Evolutionary conservation across 345 rosid genomes (phyloP).

Genomic region (Pistacia vera): DNA sequence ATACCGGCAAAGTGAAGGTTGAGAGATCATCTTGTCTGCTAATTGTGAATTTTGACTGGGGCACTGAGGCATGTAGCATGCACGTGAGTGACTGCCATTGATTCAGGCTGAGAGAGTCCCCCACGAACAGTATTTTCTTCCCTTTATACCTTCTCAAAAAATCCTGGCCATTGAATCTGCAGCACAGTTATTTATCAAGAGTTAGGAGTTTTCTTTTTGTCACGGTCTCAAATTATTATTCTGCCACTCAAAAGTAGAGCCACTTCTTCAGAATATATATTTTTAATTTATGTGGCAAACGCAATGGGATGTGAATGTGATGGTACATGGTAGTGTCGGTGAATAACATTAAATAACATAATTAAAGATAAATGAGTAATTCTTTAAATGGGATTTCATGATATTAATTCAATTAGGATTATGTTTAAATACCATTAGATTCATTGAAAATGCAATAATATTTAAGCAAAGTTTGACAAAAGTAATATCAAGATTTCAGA

Average conservation of each 20-base stretch:
- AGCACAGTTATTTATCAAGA: background rate
- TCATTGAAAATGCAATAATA: too few species aligned
- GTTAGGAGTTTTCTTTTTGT: background rate
- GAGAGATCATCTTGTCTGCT: constrained; percentile 35
- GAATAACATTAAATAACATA: too few species aligned
- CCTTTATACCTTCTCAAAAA: constrained; percentile 53
- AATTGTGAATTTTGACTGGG: constrained; percentile 39
- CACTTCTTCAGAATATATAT: background rate
- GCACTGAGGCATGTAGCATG: constrained; percentile 64
- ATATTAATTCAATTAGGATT: too few species aligned
- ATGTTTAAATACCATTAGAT: too few species aligned
- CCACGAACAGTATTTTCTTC: constrained; percentile 73
- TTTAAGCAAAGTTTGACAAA: too few species aligned
- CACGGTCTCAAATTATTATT: background rate
- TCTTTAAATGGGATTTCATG: too few species aligned
- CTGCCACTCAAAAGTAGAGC: background rate
- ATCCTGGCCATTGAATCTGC: constrained; percentile 57
- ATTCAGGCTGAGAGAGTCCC: constrained; percentile 82
- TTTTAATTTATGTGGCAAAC: background rate
- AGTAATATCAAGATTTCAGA: too few species aligned
- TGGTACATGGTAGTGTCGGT: background rate
- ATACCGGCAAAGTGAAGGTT: constrained; percentile 38
- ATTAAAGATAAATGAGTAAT: too few species aligned
- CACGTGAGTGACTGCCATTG: constrained; percentile 82
- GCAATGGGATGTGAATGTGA: background rate